A percentile compares a stretch with the other conserved stretches of the same genome.
Evolutionary conservation across 495 filamentous ascomycete species (phyloP).

Genomic region (Gamarada debralockiae): DNA sequence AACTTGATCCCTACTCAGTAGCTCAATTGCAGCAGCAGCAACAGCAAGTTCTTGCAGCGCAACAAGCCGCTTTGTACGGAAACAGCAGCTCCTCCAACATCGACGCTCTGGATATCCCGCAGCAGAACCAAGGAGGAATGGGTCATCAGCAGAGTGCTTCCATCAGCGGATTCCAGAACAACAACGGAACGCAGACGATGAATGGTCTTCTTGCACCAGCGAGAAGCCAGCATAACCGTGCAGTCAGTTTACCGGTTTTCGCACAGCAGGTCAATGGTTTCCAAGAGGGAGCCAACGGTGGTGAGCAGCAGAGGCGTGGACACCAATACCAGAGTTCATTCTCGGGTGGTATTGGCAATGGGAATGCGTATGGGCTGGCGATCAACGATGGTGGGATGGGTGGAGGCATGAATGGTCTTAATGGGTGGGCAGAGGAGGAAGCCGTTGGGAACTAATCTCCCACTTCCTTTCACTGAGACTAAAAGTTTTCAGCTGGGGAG

Average conservation of each 20-base stretch:
- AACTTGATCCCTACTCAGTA: constrained; percentile 45
- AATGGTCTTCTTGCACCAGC: constrained; percentile 70
- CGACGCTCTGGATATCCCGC: constrained; percentile 34
- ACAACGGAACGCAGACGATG: constrained; percentile 61
- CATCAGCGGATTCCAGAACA: constrained; percentile 45
- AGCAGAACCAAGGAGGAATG: constrained; percentile 20
- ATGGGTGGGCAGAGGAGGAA: constrained; percentile 55
- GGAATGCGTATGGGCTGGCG: constrained; percentile 47
- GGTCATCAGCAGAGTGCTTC: constrained; percentile 59
- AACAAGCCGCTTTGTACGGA: constrained; percentile 58
- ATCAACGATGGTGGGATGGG: constrained; percentile 36
- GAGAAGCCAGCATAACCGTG: constrained; percentile 74
- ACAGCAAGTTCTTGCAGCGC: constrained; percentile 54
- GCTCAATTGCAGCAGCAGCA: constrained; percentile 58
- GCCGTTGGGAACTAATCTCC: constrained; percentile 19
- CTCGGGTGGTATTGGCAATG: constrained; percentile 50
- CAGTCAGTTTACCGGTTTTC: constrained; percentile 74
- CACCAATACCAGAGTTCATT: constrained; percentile 54
- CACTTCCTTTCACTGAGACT: no score
- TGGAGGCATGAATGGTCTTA: constrained; percentile 32
- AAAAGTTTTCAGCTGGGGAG: no score
- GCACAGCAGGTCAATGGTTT: constrained; percentile 33
- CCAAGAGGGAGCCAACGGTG: constrained; percentile 28
- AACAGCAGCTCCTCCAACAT: constrained; percentile 39
- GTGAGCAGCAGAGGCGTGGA: constrained; percentile 31